Base-by-base conservation (phyloP, 441 rosid genomes). In the Erodium moschatum region DNA sequence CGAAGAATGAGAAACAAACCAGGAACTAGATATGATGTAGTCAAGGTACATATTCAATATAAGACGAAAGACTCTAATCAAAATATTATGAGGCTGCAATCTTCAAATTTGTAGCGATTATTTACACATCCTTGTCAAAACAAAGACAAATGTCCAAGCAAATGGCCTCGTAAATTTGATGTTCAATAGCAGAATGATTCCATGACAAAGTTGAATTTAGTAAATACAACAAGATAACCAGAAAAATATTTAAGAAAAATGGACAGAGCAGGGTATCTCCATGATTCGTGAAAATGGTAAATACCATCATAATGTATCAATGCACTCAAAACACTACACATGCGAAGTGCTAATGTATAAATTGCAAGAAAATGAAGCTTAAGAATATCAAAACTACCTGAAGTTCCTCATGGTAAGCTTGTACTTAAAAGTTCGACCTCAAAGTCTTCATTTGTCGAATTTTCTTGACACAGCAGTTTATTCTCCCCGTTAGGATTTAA, bases 361-460 rank as follows among this genome's bases (percentile, higher is more conserved):
- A 46, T 13, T 46, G 15, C 54, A 46, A 46, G n/a, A 16, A 46
- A 46, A 46, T 46, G 54, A 46, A 46, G 15, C 16, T 46, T 46
- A 46, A 46, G 54, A 18, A 58, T 58, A 20, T 58, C 27, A 18
- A 72, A 80, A 70, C 42, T 82, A 86, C 90, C 87, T 80, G 83
- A 75, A 71, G 60, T 65, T 75, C 70, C 73, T 84, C 81, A 83
- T 70, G 35, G 72, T 66, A 83, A 74, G 77, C 86, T 76, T 70
- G 84, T 76, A 73, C 86, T 81, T 66, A 82, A 61, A n/a, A 83
- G 78, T 75, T 75, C 90, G 52, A 67, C 80, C 0, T 87, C 97
- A 80, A 95, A 89, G 75, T 89, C 97, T 70, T 86, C 93, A 81
- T 85, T 87, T 42, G 82, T 88, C 65, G 98, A 89, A 82, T 92